Base-by-base conservation (phyloP, 805 yeast genomes). In the Maudiozyma barnettii region DNA sequence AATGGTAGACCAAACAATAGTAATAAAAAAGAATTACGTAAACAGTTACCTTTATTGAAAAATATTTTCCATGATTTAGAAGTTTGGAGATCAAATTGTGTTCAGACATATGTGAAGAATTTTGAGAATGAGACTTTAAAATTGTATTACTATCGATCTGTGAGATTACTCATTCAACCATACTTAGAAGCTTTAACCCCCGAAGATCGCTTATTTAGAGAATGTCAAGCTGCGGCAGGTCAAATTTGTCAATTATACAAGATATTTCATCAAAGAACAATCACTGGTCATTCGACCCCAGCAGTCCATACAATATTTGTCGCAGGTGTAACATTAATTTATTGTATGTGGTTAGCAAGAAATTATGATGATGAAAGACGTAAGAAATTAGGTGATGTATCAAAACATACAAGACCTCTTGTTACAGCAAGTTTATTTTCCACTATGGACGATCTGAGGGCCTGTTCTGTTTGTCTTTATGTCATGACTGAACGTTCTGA, bases 221-320 rank as follows among this genome's bases (percentile, higher is more conserved):
- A 80, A 60, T 81, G 86, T 59, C 85, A 80, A 57, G 81, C 82
- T 2, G 84, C 84, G 21, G 84, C 85, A 1, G 86, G 85, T 23
- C 82, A 79, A 58, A 76, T 81, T 37, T 79, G 85, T 56, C 83
- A 77, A 53, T 66, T 79, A 22, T 77, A 79, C 58, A 78, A 79
- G 52, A 78, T 75, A 13, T 79, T 78, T 58, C 83, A 78, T 60
- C 80, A 79, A 55, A 77, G 74, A 54, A 78, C 84, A 0, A 77
- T 76, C 1, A 68, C 69, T 46, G 85, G 85, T 3, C 83, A 78
- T 56, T 78, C 84, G 0, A 79, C 82, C 0, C 73, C 82, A 30
- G 81, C 83, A 12, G 78, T 81, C 39, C 85, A 81, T 56, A 78
- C 84, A 0, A 79, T 77, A 10, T 81, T 81, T 58, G 79, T 78